Conservation (phyloP, 2,329 filamentous ascomycete genomes). For the Ceratocystis huliohia region DNA sequence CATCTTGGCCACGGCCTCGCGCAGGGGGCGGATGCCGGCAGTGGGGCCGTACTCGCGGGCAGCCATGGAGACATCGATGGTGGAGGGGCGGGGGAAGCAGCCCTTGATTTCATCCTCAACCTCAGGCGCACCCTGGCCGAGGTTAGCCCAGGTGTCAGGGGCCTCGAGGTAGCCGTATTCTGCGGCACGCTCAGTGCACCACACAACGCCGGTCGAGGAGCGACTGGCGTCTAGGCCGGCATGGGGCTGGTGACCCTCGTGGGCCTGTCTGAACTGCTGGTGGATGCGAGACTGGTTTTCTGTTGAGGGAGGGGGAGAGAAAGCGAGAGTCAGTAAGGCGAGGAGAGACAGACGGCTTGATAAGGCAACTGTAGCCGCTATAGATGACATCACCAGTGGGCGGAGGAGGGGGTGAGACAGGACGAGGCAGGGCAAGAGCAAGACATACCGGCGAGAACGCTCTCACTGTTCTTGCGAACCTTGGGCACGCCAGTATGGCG, state of each 20-base stretch:
- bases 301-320: slow-evolving; percentile 28
- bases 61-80: slow-evolving; percentile 63
- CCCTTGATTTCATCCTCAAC: slow-evolving; percentile 87
- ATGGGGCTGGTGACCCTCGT: slow-evolving; percentile 82
- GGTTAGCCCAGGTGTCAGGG: slow-evolving; percentile 75
- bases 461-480: slow-evolving; percentile 24
- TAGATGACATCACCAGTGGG: neutral
- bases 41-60: slow-evolving; percentile 87
- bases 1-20: slow-evolving; percentile 76
- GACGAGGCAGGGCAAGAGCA: neutral
- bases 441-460: slow-evolving; percentile 17
- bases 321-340: neutral
- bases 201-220: slow-evolving; percentile 86
- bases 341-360: neutral
- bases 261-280: slow-evolving; percentile 75
- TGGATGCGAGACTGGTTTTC: slow-evolving; percentile 76
- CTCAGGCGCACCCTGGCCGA: slow-evolving; percentile 87
- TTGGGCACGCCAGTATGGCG: slow-evolving; percentile 50
- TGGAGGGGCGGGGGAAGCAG: slow-evolving; percentile 69
- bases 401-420: neutral
- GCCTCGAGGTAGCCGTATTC: slow-evolving; percentile 81
- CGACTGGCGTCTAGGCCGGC: slow-evolving; percentile 79
- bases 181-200: slow-evolving; percentile 76
- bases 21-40: slow-evolving; percentile 79
- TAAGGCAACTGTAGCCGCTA: slow-evolving; percentile 8